A percentile compares a stretch with the other conserved stretches of the same genome.
phyloP scores from a whole-genome alignment of 495 filamentous ascomycete species.

The Collariella sp. region DNA sequence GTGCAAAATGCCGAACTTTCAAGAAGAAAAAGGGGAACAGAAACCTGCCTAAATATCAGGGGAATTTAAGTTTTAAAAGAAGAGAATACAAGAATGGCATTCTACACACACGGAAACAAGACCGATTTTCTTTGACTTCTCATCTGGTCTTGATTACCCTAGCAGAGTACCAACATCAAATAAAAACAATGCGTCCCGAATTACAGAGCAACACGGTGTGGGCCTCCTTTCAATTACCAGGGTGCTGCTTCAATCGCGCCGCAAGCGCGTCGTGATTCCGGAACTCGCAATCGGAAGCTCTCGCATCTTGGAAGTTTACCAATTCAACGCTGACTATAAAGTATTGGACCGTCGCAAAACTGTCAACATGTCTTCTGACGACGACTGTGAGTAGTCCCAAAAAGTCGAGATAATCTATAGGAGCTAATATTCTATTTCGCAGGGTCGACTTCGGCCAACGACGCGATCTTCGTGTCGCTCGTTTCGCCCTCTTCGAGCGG shows the following conservation, averaged over 20 bases:
- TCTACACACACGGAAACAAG: no score
- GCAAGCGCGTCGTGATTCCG: conserved; percentile 1
- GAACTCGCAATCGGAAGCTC: neutral
- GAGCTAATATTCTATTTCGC: neutral
- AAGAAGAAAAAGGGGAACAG: neutral
- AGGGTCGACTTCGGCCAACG: conserved; percentile 72
- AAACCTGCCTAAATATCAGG: no score
- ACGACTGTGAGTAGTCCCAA: conserved; percentile 14
- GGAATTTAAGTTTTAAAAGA: no score
- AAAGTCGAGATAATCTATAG: neutral
- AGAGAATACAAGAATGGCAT: no score
- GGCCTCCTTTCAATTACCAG: neutral
- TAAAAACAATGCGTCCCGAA: no score
- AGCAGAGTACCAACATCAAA: no score
- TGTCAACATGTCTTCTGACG: conserved; percentile 12
- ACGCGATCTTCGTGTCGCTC: conserved; percentile 63
- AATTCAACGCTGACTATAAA: neutral
- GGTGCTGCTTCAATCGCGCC: neutral
- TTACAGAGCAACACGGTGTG: neutral
- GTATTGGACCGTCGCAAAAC: neutral
- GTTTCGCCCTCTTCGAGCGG: conserved; percentile 49
- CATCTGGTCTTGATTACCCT: no score
- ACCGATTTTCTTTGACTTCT: no score
- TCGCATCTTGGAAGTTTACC: neutral
- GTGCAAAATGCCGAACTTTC: neutral